phyloP scores from a whole-genome alignment of 1,139 yeast genomes.

The Geotrichum europaeum region DNA sequence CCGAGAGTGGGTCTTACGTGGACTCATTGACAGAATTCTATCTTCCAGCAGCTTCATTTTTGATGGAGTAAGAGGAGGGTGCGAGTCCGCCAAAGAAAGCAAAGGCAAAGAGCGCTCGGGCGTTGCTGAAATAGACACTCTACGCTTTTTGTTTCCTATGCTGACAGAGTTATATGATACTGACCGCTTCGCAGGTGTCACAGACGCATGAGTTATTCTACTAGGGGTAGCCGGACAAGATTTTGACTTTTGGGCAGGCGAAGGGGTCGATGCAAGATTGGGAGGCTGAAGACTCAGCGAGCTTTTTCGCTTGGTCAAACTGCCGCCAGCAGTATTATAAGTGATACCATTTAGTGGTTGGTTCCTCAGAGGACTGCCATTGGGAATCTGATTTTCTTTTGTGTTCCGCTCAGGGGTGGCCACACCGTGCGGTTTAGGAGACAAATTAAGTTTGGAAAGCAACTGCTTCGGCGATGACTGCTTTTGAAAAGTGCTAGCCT shows the following conservation, averaged over 20 bases:
- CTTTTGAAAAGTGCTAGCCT: background rate
- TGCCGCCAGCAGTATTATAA: background rate
- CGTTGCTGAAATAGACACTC: background rate
- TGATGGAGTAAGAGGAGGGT: constrained; percentile 14
- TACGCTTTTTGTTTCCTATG: constrained; percentile 4
- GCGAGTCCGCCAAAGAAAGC: background rate
- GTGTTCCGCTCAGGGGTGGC: background rate
- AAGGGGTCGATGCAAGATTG: background rate
- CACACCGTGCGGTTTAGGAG: background rate
- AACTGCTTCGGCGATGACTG: background rate
- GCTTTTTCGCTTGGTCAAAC: background rate
- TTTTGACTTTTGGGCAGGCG: background rate
- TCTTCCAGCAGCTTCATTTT: constrained; percentile 9
- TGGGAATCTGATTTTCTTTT: background rate
- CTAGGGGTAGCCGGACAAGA: background rate
- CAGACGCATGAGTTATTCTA: background rate
- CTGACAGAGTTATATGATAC: background rate
- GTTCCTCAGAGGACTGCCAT: background rate
- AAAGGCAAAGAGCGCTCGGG: background rate
- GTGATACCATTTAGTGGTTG: background rate
- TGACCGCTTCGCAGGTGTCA: background rate
- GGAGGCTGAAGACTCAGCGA: background rate
- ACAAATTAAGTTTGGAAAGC: background rate
- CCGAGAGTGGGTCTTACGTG: constrained; percentile 6
- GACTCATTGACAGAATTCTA: constrained; percentile 12